Base-by-base conservation (phyloP, 2,329 filamentous ascomycete species). In the Chrysoporthe austroafricana region DNA sequence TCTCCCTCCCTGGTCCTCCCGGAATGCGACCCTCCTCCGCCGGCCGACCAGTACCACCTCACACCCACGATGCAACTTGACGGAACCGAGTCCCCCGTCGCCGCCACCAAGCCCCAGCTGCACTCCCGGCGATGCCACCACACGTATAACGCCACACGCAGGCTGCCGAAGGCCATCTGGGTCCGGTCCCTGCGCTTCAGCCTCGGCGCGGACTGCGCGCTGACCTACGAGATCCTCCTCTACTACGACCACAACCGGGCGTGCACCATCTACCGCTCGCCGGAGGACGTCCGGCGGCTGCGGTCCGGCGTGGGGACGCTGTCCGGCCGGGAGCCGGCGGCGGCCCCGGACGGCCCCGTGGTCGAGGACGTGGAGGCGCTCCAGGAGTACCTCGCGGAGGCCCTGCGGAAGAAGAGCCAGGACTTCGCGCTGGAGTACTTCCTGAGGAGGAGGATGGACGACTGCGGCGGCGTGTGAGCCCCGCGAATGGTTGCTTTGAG, bases 81-180 rank as follows among this genome's bases (percentile, higher is more conserved):
- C 21, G 34, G 26, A 11, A 26, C 48, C 56, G 39, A 58, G 16
- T 34, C 46, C 46, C 64, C 13, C 43, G 16, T 21, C 21, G 69
- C 36, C 50, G 70, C 26, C 68, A 48, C 62, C 54, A 75, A 71
- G 62, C 76, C 73, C 1, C 74, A 75, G 44, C 21, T 78, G 5
- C 76, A 77, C 72, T 76, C 76, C 7, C 67, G 65, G 46, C 74
- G 73, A 36, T 72, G 74, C 69, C 76, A 78, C 68, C 71, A 76
- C 69, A 72, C 72, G 8, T 78, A 77, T 70, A 75, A 75, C 64
- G 76, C 74, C 50, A 63, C 62, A 14, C 68, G 66, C 43, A 62
- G 70, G 48, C 70, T 76, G 1, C 76, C 76, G 0, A 36, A 70
- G 3, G 61, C 70, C n/a, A 72, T 70, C 11, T 73, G 71, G 69